Conservation (phyloP, 805 yeast genomes). For the Lipomyces sp. region DNA sequence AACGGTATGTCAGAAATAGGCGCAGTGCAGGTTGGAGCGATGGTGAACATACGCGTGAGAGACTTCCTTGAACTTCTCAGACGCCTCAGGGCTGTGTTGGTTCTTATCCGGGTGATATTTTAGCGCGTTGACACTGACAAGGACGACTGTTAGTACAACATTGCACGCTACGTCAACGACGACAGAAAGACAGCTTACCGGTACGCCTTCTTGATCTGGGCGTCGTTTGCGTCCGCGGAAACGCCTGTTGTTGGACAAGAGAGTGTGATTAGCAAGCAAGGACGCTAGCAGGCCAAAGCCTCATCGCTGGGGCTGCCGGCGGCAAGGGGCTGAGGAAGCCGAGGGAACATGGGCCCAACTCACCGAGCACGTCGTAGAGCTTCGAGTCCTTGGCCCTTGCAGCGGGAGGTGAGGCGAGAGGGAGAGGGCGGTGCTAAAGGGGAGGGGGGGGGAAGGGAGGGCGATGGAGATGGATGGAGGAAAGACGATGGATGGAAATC, state of each 20-base stretch:
- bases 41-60: slow-evolving; percentile 57
- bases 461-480: neutral
- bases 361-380: slow-evolving; percentile 61
- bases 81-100: slow-evolving; percentile 67
- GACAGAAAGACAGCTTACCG: slow-evolving; percentile 26
- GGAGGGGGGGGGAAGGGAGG: neutral
- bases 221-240: slow-evolving; percentile 48
- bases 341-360: neutral
- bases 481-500: too few species aligned
- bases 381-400: slow-evolving; percentile 67
- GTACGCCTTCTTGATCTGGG: slow-evolving; percentile 74
- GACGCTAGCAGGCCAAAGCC: too few species aligned
- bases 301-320: too few species aligned
- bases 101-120: slow-evolving; percentile 84
- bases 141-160: neutral
- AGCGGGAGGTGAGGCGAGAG: neutral
- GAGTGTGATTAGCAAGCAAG: too few species aligned
- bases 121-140: slow-evolving; percentile 58
- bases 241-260: too few species aligned
- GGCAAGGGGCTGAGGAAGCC: too few species aligned
- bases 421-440: neutral
- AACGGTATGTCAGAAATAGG: neutral
- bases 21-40: neutral
- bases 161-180: too few species aligned
- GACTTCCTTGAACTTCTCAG: slow-evolving; percentile 92